Conservation (phyloP, 192 early-diverging fungal species). For the Phlyctochytrium planicorne region DNA sequence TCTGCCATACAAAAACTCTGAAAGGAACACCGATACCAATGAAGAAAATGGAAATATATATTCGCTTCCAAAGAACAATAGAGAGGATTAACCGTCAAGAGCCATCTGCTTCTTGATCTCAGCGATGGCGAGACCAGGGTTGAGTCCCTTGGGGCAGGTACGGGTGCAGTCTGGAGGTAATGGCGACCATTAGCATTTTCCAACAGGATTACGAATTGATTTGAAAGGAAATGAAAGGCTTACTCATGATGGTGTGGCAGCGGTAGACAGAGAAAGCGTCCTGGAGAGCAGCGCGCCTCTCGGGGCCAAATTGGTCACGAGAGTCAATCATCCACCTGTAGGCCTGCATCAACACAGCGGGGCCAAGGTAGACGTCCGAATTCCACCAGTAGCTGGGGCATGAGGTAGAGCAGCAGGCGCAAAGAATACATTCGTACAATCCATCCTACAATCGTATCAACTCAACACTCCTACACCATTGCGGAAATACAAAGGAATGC, state of each 20-base stretch:
- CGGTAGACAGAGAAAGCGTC: slow-evolving; percentile 97
- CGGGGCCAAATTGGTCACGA: slow-evolving; percentile 85
- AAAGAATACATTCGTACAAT: slow-evolving; percentile 96
- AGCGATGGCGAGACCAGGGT: slow-evolving; percentile 95
- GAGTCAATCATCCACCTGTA: slow-evolving; percentile 99
- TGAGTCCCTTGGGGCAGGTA: slow-evolving; percentile 98
- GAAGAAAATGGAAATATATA: neutral
- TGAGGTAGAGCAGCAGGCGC: slow-evolving; percentile 95
- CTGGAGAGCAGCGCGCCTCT: slow-evolving; percentile 85
- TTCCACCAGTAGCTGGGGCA: slow-evolving; percentile 99
- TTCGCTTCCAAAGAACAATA: neutral
- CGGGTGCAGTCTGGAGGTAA: slow-evolving; percentile 74
- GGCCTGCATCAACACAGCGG: slow-evolving; percentile 94
- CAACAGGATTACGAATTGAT: neutral
- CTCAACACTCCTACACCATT: neutral
- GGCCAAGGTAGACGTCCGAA: slow-evolving; percentile 82
- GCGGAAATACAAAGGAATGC: neutral
- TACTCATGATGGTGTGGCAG: slow-evolving; percentile 96
- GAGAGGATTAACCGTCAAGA: slow-evolving; percentile 39
- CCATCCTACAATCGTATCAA: slow-evolving; percentile 62
- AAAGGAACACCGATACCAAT: neutral
- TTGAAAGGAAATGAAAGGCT: neutral
- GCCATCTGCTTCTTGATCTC: slow-evolving; percentile 95
- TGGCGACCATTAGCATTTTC: neutral
- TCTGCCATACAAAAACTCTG: too few relatives aligned